Base-by-base conservation (phyloP, 2,329 filamentous ascomycete genomes). In the Thelonectria olida region DNA sequence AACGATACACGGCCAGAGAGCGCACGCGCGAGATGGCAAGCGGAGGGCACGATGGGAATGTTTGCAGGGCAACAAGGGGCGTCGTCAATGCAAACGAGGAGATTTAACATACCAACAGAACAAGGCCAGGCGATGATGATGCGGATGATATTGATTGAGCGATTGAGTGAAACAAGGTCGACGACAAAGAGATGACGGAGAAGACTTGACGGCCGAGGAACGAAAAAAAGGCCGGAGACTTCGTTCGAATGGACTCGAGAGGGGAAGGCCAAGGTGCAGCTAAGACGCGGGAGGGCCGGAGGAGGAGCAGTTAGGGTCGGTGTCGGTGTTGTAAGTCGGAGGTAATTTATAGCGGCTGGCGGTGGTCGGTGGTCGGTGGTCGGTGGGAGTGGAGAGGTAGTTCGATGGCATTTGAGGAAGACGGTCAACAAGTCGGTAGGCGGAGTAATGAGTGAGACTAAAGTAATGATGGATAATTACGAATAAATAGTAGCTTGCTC, bases 211-310 rank as follows among this genome's bases (percentile, higher is more conserved):
- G 27, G 17, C 23, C 44, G 36, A 39, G 34, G 31, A 19, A 31
- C n/a, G 42, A 38, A 9, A 17, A 45, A 15, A 17, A 54, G 22
- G 44, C 36, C n/a, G 36, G 36, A 15, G 19, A 47, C 52, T 42
- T n/a, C 4, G n/a, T n/a, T n/a, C n/a, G n/a, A n/a, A n/a, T n/a
- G 39, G 54, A 42, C n/a, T 31, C 34, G 25, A 45, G 17, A 48
- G 25, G 44, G 53, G 19, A 17, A 41, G 41, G 44, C 13, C 8
- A 47, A 39, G 47, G 51, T 45, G 39, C 25, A 51, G 52, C 47
- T 56, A 51, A 61, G 52, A 51, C 58, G 48, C 58, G 58, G 58
- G 58, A 61, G 38, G 52, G 38, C 58, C 58, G 58, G 58, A 61
- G 58, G 45, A 47, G 31, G 42, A 25, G 34, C 34, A 52, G 47